Evolutionary conservation across 345 rosid species (phyloP), one percentile per base, ranked within the genome.

Genomic region (Eutrema heterophyllum): DNA sequence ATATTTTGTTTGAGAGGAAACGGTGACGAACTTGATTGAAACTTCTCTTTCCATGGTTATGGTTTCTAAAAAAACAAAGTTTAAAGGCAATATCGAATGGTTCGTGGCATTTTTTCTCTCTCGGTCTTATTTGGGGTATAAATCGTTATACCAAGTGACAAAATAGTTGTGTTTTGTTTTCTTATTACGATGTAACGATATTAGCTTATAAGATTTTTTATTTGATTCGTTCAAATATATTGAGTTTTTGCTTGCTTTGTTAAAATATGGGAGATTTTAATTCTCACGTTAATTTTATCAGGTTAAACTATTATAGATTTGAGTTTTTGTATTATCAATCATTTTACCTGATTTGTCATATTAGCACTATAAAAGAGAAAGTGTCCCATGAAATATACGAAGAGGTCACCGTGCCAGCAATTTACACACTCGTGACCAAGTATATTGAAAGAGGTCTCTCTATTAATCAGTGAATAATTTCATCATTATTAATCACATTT

Each of bases 381-480:
- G 45, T 58, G 78, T 24, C 78, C 24, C 55, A 67, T 74, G 68
- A 67, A 41, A 9, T 33, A 67, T 9, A 50, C 36, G 64, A 61
- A 61, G 64, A 75, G 79, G 15, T 60, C 39, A 68, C 5, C 63
- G 62, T 67, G 53, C 53, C 41, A 74, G 9, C 72, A 50, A 74
- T 55, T 74, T 50, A 26, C 50, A 49, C 38, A 50, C 18, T 67
- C 38, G 3, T 29, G 69, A 18, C 53, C 51, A 62, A 38, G 50
- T 21, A 21, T 1, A 21, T n/a, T n/a, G n/a, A n/a, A n/a, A n/a
- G n/a, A n/a, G n/a, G n/a, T n/a, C n/a, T n/a, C n/a, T n/a, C n/a
- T n/a, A n/a, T 21, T 21, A 21, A 21, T 21, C 24, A 21, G 24
- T 21, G 35, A 15, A 24, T 38, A 2, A 9, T 64, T 64, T 21